A percentile compares a stretch with the other conserved stretches of the same genome.
These are phyloP conservation scores for Hydrangea macrophylla DNA, from an alignment of 148 eudicot genomes.

Conservation along the genomic window DNA sequence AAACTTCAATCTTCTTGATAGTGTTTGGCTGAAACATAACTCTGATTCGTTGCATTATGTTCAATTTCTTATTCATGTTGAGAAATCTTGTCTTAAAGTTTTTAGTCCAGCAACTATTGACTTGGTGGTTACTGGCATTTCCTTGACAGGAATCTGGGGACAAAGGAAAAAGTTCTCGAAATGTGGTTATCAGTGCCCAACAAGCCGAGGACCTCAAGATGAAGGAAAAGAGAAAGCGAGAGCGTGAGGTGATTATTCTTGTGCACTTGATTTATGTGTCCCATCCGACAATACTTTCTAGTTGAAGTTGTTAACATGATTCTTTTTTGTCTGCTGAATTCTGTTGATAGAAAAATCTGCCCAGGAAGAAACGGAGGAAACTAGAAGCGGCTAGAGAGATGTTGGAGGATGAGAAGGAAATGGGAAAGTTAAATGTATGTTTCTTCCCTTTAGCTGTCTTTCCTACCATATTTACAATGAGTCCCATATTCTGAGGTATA, in stretches of 20 bases:
- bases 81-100: neutral
- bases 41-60: neutral
- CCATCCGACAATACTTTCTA: neutral
- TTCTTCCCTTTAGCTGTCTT: conserved; percentile 4
- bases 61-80: neutral
- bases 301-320: neutral
- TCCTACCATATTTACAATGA: neutral
- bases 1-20: neutral
- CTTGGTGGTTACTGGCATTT: neutral
- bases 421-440: conserved; percentile 41
- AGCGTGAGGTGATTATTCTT: conserved; percentile 66
- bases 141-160: conserved; percentile 44
- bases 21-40: neutral
- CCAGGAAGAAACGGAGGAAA: conserved; percentile 91
- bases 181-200: conserved; percentile 66
- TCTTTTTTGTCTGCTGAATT: conserved; percentile 1
- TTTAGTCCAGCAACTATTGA: neutral
- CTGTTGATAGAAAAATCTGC: conserved; percentile 69
- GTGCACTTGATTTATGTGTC: neutral
- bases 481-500: neutral
- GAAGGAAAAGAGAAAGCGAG: conserved; percentile 94
- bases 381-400: conserved; percentile 91
- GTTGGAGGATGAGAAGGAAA: conserved; percentile 68
- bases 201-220: conserved; percentile 84
- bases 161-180: conserved; percentile 36